Evolutionary conservation across 768 basidiomycete species (phyloP).

Genomic region (Psilocybe tampanensis): DNA sequence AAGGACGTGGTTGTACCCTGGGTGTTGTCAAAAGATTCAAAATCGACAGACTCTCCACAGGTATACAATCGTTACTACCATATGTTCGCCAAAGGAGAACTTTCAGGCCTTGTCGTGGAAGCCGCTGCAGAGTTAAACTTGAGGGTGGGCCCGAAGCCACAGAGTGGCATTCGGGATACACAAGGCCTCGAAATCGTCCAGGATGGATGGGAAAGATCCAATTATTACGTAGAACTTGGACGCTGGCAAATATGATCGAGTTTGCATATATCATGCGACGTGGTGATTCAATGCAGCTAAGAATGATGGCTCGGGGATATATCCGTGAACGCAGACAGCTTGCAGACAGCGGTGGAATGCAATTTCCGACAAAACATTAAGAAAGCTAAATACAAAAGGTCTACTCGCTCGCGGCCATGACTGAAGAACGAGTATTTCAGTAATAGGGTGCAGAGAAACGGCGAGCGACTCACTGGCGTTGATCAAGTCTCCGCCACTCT

Average conservation of each 20-base stretch:
- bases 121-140: constrained; percentile 66
- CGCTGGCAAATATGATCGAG: constrained; percentile 48
- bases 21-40: constrained; percentile 53
- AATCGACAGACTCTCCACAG: constrained; percentile 27
- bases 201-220: constrained; percentile 87
- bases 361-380: constrained; percentile 29
- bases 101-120: constrained; percentile 56
- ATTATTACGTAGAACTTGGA: constrained; percentile 80
- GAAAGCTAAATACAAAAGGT: constrained; percentile 30
- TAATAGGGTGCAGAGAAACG: neutral
- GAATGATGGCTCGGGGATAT: neutral
- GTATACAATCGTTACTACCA: constrained; percentile 94
- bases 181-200: constrained; percentile 68
- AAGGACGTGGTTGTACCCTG: constrained; percentile 92
- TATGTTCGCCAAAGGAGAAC: constrained; percentile 87
- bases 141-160: constrained; percentile 41
- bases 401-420: constrained; percentile 94
- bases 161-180: constrained; percentile 17
- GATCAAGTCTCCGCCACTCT: constrained; percentile 92
- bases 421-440: constrained; percentile 36
- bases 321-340: constrained; percentile 14
- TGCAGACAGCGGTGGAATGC: constrained; percentile 21
- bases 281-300: neutral
- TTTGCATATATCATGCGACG: constrained; percentile 5
- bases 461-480: constrained; percentile 80